Evolutionary conservation across 345 rosid species (phyloP).

Genomic region (Moricandia moricandioides): DNA sequence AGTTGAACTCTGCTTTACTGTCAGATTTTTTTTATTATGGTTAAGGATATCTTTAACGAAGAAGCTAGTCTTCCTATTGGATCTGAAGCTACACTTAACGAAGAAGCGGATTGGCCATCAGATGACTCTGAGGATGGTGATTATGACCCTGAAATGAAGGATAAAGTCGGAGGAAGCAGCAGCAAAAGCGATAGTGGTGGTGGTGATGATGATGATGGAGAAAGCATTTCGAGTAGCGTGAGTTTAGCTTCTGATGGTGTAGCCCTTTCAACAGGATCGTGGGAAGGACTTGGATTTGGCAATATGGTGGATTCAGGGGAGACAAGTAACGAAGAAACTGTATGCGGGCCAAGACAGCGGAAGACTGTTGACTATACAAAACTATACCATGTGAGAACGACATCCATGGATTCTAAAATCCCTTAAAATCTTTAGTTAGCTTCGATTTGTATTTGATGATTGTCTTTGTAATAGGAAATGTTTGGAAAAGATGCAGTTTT

Average conservation of each 20-base stretch:
- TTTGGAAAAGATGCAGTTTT: conserved; percentile 84
- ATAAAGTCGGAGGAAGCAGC: conserved; percentile 32
- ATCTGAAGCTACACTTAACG: conserved; percentile 49
- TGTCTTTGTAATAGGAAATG: conserved; percentile 71
- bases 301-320: conserved; percentile 54
- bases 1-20: not conserved
- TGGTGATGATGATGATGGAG: conserved; percentile 48
- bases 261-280: conserved; percentile 50
- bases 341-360: conserved; percentile 72
- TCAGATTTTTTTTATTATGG: conserved; percentile 5
- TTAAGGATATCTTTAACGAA: conserved; percentile 80
- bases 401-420: not conserved
- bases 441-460: not conserved
- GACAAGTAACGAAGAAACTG: conserved; percentile 59
- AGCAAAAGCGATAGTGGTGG: conserved; percentile 43
- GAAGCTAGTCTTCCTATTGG: conserved; percentile 72
- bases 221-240: conserved; percentile 64
- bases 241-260: conserved; percentile 76
- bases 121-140: conserved; percentile 95
- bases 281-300: conserved; percentile 40
- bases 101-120: conserved; percentile 88
- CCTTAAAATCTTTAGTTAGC: not conserved
- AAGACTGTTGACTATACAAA: conserved; percentile 81
- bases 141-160: conserved; percentile 77
- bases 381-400: conserved; percentile 64